These are phyloP conservation scores for Nitzschia sp. DNA, from an alignment of 108 stramenopile species.

Conservation along the genomic window DNA sequence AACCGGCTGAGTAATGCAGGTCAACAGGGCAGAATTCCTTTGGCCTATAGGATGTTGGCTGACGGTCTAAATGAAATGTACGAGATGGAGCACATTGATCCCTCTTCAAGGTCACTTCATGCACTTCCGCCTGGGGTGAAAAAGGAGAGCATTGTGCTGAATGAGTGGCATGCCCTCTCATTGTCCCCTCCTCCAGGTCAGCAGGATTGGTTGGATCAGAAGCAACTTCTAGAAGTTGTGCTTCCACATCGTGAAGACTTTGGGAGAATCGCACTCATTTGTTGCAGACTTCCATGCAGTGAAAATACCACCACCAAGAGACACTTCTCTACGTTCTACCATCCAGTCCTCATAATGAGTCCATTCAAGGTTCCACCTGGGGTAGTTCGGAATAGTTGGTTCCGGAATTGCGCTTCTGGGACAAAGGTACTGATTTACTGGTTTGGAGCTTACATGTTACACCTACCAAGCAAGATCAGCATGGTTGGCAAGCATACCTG, in stretches of 20 bases:
- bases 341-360: constrained; percentile 9
- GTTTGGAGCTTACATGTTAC: constrained; percentile 7
- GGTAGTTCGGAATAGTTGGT: neutral
- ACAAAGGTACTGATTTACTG: constrained; percentile 9
- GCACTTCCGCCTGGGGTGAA: neutral
- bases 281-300: neutral
- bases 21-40: neutral
- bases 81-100: neutral
- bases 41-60: neutral
- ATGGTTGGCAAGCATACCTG: neutral
- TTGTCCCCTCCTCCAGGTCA: constrained; percentile 5
- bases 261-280: constrained; percentile 8
- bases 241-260: constrained; percentile 3
- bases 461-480: neutral
- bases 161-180: constrained; percentile 21
- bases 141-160: constrained; percentile 5
- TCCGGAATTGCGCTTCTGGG: constrained; percentile 7
- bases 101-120: neutral
- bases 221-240: neutral
- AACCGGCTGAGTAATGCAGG: neutral
- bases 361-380: constrained; percentile 13
- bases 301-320: neutral
- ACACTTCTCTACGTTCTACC: neutral
- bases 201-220: constrained; percentile 1
- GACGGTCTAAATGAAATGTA: neutral